Evolutionary conservation across 2,329 filamentous ascomycete genomes (phyloP).

Genomic region (Pestalotiopsis sp.): DNA sequence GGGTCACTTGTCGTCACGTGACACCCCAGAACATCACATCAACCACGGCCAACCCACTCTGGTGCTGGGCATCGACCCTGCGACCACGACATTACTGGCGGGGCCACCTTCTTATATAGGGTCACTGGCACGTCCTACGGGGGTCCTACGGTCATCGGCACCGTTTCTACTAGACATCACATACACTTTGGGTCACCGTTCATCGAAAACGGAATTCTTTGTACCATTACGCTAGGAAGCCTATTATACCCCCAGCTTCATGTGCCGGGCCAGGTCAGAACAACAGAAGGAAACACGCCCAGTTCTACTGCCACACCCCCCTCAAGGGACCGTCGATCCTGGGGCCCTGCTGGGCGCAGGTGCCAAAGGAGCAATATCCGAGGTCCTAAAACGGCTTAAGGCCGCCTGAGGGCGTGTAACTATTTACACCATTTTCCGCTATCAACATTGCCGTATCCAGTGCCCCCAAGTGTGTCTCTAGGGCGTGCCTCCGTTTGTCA

Average conservation of each 20-base stretch:
- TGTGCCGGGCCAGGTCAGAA: neutral
- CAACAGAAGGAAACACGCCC: neutral
- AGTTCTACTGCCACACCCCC: conserved; percentile 20
- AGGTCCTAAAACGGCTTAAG: conserved; percentile 37
- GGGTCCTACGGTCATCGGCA: neutral
- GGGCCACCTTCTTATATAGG: neutral
- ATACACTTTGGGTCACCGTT: neutral
- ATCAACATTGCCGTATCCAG: conserved; percentile 17
- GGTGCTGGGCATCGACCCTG: conserved; percentile 22
- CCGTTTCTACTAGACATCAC: neutral
- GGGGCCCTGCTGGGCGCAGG: conserved; percentile 23
- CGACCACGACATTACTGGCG: neutral
- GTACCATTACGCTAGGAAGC: conserved; percentile 10
- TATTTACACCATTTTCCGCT: conserved; percentile 23
- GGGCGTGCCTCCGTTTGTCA: conserved; percentile 16
- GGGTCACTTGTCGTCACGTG: conserved; percentile 31
- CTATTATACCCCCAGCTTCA: neutral
- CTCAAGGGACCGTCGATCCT: conserved; percentile 17
- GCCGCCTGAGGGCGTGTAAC: conserved; percentile 26
- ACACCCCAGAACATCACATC: conserved; percentile 25
- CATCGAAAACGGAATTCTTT: conserved; percentile 10
- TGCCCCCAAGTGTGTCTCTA: conserved; percentile 35
- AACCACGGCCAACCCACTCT: conserved; percentile 20
- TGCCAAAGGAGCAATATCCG: conserved; percentile 38
- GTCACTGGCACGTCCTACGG: neutral